Base-by-base conservation (phyloP, 2,329 filamentous ascomycete species). In the Pseudopyricularia javanii region DNA sequence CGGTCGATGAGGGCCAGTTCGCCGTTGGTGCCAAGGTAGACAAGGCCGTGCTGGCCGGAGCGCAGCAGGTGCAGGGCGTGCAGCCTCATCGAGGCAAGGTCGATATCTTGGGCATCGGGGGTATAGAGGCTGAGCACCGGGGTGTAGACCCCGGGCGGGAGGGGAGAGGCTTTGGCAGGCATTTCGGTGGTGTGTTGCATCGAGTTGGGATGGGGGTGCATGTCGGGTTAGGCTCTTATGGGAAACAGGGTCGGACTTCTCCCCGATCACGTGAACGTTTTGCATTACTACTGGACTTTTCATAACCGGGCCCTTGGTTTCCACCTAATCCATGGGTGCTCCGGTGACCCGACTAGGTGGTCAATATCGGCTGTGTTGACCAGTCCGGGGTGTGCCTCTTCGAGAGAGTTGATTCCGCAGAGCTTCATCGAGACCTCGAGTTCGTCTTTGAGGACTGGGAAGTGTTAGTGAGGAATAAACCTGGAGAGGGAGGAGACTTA, bases 341-440 rank as follows among this genome's bases (percentile, higher is more conserved):
- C 37, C 2, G 50, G 32, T 7, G 50, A 51, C 9, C 35, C 26
- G 37, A 61, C 57, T 3, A 59, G 50, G 34, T 57, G 56, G 22
- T 62, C 60, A 17, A 61, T 49, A 34, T 55, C 56, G n/a, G 51
- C 57, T 1, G 61, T 61, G 50, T 63, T 61, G 50, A 63, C 55
- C 8, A 54, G 56, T 14, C 55, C 54, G 1, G 59, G 59, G 26
- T 53, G 52, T 7, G 56, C 55, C 35, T 60, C 59, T 15, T 55
- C 53, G 37, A 60, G 56, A 12, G 62, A 55, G 33, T 60, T 53
- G 17, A 63, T 54, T 28, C 61, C 60, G 32, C 59, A 60, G 4
- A 70, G 58, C 55, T 61, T 62, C 68, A 70, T 70, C 28, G 66
- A 66, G 0, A 64, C 68, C 48, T 63, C 62, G 14, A 66, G 62